Percentiles rank a stretch among this genome's conserved stretches.
phyloP scores from a whole-genome alignment of 371 early-diverging fungal species.

The Lichtheimia ramosa region DNA sequence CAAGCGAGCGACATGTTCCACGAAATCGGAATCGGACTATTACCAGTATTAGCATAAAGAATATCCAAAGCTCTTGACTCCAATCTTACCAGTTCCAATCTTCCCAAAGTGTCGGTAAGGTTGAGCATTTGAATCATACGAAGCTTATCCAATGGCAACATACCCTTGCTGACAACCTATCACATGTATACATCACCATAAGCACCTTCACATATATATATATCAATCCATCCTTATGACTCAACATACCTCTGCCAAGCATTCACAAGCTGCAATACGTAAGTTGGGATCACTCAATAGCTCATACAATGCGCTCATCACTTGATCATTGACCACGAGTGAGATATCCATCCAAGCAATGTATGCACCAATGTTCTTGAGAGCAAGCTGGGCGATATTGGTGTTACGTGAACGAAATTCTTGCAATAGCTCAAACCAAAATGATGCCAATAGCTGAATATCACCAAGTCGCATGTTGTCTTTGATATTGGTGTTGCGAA shows the following conservation, averaged over 20 bases:
- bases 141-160: slow-evolving; percentile 87
- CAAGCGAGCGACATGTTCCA: slow-evolving; percentile 80
- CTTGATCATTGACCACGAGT: slow-evolving; percentile 82
- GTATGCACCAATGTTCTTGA: slow-evolving; percentile 68
- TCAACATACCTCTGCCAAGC: slow-evolving; percentile 64
- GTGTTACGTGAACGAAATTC: slow-evolving; percentile 54
- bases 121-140: slow-evolving; percentile 80
- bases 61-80: neutral
- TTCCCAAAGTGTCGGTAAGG: slow-evolving; percentile 64
- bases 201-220: too few species aligned
- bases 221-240: too few species aligned
- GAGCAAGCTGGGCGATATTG: slow-evolving; percentile 60
- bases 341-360: slow-evolving; percentile 94
- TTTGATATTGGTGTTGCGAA: slow-evolving; percentile 82
- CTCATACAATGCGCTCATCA: slow-evolving; percentile 76
- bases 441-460: slow-evolving; percentile 70
- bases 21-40: slow-evolving; percentile 74
- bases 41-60: neutral
- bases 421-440: slow-evolving; percentile 74
- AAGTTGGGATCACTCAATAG: slow-evolving; percentile 60
- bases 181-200: too few species aligned
- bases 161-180: slow-evolving; percentile 86
- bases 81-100: slow-evolving; percentile 49
- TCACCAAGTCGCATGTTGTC: slow-evolving; percentile 90
- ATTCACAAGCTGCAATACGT: slow-evolving; percentile 77